These are phyloP conservation scores for Aspergillus sclerotiicarbonarius DNA, from an alignment of 495 filamentous ascomycete species.

Conservation along the genomic window DNA sequence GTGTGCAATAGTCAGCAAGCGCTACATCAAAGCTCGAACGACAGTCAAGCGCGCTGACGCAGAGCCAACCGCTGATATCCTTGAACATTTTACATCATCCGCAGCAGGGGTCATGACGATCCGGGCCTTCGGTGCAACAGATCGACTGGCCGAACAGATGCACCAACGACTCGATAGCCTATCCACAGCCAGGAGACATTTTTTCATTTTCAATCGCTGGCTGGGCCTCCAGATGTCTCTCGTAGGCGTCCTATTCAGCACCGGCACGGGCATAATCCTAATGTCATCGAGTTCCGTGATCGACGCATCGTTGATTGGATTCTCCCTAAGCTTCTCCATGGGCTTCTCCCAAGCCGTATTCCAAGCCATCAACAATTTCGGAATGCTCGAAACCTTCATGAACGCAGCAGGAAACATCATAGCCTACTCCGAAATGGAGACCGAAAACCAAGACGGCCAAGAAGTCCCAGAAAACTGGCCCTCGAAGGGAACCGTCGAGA, in stretches of 20 bases:
- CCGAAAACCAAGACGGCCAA: constrained; percentile 48
- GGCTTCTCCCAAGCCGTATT: constrained; percentile 41
- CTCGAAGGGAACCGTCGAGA: constrained; percentile 61
- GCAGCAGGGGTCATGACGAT: neutral
- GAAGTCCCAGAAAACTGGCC: constrained; percentile 67
- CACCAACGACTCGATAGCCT: neutral
- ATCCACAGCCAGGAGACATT: neutral
- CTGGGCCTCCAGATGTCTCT: neutral
- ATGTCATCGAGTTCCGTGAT: constrained; percentile 35
- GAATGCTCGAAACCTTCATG: constrained; percentile 61
- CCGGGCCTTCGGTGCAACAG: neutral
- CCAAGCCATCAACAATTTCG: constrained; percentile 20
- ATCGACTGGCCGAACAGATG: neutral
- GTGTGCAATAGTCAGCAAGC: neutral
- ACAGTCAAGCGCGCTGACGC: neutral
- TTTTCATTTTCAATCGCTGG: neutral
- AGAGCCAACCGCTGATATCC: neutral
- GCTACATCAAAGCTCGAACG: neutral
- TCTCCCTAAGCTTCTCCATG: constrained; percentile 45
- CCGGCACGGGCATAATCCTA: neutral
- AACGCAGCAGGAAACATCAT: constrained; percentile 71
- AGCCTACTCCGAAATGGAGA: constrained; percentile 64
- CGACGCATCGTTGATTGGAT: constrained; percentile 66
- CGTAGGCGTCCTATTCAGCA: neutral
- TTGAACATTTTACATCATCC: neutral